A percentile compares a stretch with the other conserved stretches of the same genome.
phyloP scores from a whole-genome alignment of 305 asterid species.

The Vinca major region DNA sequence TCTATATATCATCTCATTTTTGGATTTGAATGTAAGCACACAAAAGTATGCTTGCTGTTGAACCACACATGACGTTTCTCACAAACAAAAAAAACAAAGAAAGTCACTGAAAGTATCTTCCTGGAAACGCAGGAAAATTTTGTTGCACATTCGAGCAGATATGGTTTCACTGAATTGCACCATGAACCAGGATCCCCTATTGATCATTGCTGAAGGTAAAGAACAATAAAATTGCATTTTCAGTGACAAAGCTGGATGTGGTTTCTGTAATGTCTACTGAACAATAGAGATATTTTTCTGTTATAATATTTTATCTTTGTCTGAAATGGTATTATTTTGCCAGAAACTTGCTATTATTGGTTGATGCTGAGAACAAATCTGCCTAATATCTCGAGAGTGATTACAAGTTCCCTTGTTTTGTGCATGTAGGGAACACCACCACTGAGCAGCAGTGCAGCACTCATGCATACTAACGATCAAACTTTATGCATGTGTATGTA shows the following conservation, averaged over 20 bases:
- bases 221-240: background rate
- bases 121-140: background rate
- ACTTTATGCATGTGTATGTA: background rate
- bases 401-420: background rate
- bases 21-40: background rate
- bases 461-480: background rate
- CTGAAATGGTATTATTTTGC: background rate
- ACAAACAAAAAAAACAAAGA: background rate
- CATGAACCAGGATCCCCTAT: background rate
- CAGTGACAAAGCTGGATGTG: background rate
- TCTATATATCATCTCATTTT: background rate
- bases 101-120: background rate
- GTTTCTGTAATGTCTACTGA: background rate
- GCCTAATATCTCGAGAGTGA: background rate
- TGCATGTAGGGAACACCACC: background rate
- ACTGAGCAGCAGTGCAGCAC: background rate
- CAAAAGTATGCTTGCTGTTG: background rate
- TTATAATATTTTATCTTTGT: background rate
- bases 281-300: background rate
- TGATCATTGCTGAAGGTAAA: background rate
- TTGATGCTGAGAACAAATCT: background rate
- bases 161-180: background rate
- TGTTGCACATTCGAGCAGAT: background rate
- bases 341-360: background rate
- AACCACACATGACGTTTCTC: background rate